Conservation (phyloP, 805 yeast species). For the Candida takata region DNA sequence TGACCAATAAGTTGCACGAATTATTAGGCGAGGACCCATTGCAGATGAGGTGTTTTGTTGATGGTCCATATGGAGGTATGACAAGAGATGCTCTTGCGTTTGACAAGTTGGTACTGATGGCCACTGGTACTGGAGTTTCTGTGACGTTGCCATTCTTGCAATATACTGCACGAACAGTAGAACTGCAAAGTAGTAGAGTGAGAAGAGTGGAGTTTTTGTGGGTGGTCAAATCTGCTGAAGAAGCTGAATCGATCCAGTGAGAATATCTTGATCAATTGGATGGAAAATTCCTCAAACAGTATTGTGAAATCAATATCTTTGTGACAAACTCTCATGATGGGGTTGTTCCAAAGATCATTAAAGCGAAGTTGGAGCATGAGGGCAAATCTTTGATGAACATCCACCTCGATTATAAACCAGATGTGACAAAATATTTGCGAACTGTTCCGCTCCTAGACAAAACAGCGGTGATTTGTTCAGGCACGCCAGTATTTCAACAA, state of each 20-base stretch:
- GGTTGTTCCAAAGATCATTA: neutral
- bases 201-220: conserved; percentile 35
- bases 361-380: too few species aligned
- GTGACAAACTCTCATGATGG: conserved; percentile 22
- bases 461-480: conserved; percentile 40
- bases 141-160: conserved; percentile 40
- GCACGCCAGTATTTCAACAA: conserved; percentile 34
- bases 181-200: conserved; percentile 14
- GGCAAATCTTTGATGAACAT: conserved; percentile 3
- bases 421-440: conserved; percentile 4
- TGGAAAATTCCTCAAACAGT: neutral
- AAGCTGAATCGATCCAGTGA: conserved; percentile 33
- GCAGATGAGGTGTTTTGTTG: conserved; percentile 33
- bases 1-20: conserved; percentile 32
- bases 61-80: conserved; percentile 56
- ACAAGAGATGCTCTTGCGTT: conserved; percentile 39
- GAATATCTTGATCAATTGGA: conserved; percentile 24
- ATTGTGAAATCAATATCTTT: conserved; percentile 20
- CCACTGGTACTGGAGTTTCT: conserved; percentile 49
- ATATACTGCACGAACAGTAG: conserved; percentile 13
- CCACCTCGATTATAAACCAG: conserved; percentile 13
- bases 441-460: conserved; percentile 14
- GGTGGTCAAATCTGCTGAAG: conserved; percentile 31
- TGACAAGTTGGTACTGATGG: conserved; percentile 34
- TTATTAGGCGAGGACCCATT: conserved; percentile 22